These are phyloP conservation scores for Escallonia herrerae DNA, from an alignment of 129 eudicot genomes.

Conservation along the genomic window DNA sequence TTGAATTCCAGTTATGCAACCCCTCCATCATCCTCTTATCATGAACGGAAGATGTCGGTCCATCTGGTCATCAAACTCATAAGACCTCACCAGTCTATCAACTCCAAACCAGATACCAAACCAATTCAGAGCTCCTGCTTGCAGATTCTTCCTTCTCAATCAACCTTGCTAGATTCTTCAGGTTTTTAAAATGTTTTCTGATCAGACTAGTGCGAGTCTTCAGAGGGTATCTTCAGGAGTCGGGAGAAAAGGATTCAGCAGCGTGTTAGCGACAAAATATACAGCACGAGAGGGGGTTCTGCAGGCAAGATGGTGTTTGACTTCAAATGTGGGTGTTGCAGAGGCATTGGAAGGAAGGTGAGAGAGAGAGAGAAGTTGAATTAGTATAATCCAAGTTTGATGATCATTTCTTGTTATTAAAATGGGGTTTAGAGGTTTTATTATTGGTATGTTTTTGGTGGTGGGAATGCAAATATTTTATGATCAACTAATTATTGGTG, in stretches of 20 bases:
- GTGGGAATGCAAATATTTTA: conserved; percentile 36
- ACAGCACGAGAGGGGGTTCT: conserved; percentile 23
- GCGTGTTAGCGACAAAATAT: conserved; percentile 14
- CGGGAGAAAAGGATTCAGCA: not conserved
- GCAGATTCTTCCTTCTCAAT: conserved; percentile 9
- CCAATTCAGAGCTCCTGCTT: no score
- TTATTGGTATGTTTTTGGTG: conserved; percentile 26
- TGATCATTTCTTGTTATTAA: conserved; percentile 15
- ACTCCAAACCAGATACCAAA: conserved; percentile 10
- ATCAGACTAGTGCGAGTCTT: no score
- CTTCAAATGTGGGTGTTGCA: conserved; percentile 24
- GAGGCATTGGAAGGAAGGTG: conserved; percentile 28
- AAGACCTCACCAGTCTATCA: conserved; percentile 9
- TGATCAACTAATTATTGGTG: conserved; percentile 14
- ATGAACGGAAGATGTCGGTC: conserved; percentile 14
- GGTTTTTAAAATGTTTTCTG: not conserved
- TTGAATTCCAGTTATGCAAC: conserved; percentile 23
- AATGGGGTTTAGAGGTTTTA: conserved; percentile 15
- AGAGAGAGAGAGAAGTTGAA: conserved; percentile 28
- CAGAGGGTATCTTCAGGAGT: no score
- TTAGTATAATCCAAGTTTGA: conserved; percentile 31
- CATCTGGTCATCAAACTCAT: conserved; percentile 36
- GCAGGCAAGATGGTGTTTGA: conserved; percentile 35
- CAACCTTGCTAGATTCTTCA: conserved; percentile 1
- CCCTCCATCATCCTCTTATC: conserved; percentile 48